Percentiles rank a stretch among this genome's conserved stretches.
Evolutionary conservation across 805 yeast genomes (phyloP).

Genomic region (Tetrapisispora fleetii): DNA sequence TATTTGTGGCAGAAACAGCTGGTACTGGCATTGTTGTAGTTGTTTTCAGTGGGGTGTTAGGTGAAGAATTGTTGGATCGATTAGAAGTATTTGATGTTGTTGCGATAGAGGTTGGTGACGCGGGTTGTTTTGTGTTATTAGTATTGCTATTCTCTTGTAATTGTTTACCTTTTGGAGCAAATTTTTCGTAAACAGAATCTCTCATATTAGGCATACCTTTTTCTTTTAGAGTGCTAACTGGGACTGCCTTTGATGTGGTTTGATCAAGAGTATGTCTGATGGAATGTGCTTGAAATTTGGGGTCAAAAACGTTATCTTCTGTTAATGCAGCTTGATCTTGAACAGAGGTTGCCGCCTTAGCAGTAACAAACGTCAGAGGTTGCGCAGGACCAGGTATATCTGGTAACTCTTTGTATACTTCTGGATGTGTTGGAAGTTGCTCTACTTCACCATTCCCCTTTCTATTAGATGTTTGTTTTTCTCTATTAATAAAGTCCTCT

Average conservation of each 20-base stretch:
- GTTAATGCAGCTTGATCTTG: constrained; percentile 36
- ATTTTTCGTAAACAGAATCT: constrained; percentile 19
- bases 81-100: not conserved
- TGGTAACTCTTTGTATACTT: not conserved
- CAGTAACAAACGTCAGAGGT: constrained; percentile 43
- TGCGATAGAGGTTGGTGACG: not conserved
- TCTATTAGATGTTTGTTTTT: constrained; percentile 6
- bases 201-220: constrained; percentile 16
- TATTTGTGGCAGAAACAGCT: not conserved
- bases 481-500: constrained; percentile 31
- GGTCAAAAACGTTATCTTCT: constrained; percentile 39
- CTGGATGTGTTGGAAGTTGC: constrained; percentile 3
- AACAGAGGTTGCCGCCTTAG: constrained; percentile 51
- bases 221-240: constrained; percentile 17
- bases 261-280: constrained; percentile 58
- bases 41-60: not conserved
- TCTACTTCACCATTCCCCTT: not conserved
- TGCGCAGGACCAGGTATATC: not conserved
- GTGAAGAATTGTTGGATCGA: not conserved
- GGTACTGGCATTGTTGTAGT: not conserved
- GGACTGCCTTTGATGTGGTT: constrained; percentile 52
- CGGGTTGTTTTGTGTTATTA: not conserved
- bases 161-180: constrained; percentile 28
- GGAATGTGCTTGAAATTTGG: constrained; percentile 47
- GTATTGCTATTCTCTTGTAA: not conserved